Conservation (phyloP, 2,329 filamentous ascomycete genomes). For the Pseudopithomyces chartarum region DNA sequence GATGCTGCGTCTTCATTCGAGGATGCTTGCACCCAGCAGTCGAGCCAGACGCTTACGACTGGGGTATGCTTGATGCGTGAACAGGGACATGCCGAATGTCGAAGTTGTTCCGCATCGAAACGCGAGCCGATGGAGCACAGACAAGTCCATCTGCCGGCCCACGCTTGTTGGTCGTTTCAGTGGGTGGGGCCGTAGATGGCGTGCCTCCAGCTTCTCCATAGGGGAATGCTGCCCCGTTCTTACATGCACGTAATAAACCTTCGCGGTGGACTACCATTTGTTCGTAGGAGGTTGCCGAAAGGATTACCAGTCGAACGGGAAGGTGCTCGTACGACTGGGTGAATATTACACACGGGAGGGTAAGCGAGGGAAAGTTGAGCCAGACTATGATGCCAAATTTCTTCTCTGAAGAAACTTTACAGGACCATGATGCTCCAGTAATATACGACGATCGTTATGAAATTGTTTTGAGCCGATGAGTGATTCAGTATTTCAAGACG, state of each 20-base stretch:
- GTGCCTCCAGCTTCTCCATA: not conserved
- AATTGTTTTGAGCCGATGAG: too few species aligned
- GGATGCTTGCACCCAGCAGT: not conserved
- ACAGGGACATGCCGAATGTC: not conserved
- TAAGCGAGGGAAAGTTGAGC: not conserved
- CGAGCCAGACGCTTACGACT: not conserved
- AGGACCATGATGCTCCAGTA: too few species aligned
- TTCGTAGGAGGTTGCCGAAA: not conserved
- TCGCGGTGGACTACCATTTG: not conserved
- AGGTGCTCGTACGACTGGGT: not conserved
- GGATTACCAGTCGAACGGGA: not conserved
- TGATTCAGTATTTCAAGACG: too few species aligned
- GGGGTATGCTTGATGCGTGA: not conserved
- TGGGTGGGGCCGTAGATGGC: conserved; percentile 4
- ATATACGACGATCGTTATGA: too few species aligned
- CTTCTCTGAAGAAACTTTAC: too few species aligned
- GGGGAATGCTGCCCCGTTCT: not conserved
- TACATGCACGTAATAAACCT: not conserved
- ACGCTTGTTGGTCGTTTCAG: conserved; percentile 1
- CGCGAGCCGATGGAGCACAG: not conserved
- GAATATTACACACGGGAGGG: too few species aligned
- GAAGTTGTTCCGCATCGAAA: not conserved
- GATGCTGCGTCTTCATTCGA: not conserved
- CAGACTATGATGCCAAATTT: not conserved
- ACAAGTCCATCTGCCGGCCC: not conserved